These are phyloP conservation scores for Hymenoscyphus occultus DNA, from an alignment of 2,329 filamentous ascomycete species.

Conservation along the genomic window DNA sequence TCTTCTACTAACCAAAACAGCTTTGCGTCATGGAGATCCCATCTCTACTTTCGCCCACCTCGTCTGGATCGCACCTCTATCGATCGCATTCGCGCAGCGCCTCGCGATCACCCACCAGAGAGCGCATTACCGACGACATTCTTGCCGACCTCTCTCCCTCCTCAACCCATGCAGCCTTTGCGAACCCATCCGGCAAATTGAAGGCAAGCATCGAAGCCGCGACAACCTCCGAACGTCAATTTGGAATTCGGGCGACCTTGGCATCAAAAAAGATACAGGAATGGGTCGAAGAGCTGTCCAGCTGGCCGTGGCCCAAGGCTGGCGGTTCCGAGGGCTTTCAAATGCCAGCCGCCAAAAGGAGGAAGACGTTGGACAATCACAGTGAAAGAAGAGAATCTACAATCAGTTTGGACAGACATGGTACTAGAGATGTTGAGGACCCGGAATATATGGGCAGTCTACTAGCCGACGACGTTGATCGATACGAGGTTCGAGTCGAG, in stretches of 20 bases:
- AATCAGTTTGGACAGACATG: slow-evolving; percentile 7
- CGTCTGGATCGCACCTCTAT: slow-evolving; percentile 26
- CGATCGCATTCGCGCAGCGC: slow-evolving; percentile 21
- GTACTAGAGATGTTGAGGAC: slow-evolving; percentile 17
- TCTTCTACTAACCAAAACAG: slow-evolving; percentile 12
- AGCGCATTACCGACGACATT: slow-evolving; percentile 50
- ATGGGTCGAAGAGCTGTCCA: slow-evolving; percentile 70
- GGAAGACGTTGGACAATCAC: slow-evolving; percentile 24
- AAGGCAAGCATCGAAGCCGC: slow-evolving; percentile 60
- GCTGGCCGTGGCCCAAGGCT: slow-evolving; percentile 55
- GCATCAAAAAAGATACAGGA: slow-evolving; percentile 68
- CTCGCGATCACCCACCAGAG: slow-evolving; percentile 31
- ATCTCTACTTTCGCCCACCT: slow-evolving; percentile 22
- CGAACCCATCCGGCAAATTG: slow-evolving; percentile 50
- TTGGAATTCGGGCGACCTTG: slow-evolving; percentile 67
- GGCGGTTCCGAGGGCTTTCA: slow-evolving; percentile 54
- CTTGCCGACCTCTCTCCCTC: slow-evolving; percentile 59
- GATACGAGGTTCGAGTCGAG: slow-evolving; percentile 70
- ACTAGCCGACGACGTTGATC: slow-evolving; percentile 57
- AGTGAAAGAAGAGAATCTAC: slow-evolving; percentile 31
- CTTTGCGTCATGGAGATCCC: slow-evolving; percentile 26
- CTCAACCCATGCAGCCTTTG: slow-evolving; percentile 59
- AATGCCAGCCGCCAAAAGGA: slow-evolving; percentile 43
- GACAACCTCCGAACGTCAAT: slow-evolving; percentile 63
- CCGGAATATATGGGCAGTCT: slow-evolving; percentile 57